Base-by-base conservation (phyloP, 108 stramenopile genomes). In the Pseudonitzschia delicatissima region DNA sequence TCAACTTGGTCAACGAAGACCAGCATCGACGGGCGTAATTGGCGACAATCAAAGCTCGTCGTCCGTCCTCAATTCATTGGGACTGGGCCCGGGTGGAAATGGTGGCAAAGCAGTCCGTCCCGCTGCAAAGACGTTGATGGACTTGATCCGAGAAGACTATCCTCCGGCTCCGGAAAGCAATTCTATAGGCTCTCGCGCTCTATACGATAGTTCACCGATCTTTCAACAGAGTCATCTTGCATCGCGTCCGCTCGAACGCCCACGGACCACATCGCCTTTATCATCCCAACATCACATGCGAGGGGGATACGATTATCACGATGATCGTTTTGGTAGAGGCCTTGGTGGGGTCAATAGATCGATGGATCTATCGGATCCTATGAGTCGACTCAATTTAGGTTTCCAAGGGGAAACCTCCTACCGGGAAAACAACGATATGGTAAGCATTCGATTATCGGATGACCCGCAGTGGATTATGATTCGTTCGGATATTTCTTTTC, bases 1-100 rank as follows among this genome's bases (percentile, higher is more conserved):
- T 36, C 69, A 69, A 11, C 45, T 63, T 13, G 75, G 64, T 12
- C 63, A 69, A 31, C 71, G 69, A 21, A 80, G 85, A 15, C 75
- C 85, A 31, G 82, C 85, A 15, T 87, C 85, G n/a, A 82, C 85
- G 8, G 85, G 85, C 40, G 82, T 81, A 9, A 81, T 86, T 37
- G 80, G 77, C 21, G 64, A 64, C 12, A 27, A 18, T 60, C 66
- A 52, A 33, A 42, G 27, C 9, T 26, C 57, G 3, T 73, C 72
- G 3, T 65, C 72, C 32, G 58, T 73, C 5, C 52, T 71, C 52
- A 52, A 44, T 25, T 65, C 64, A 13, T 45, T 67, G 17, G 73
- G 73, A 23, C 29, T 67, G 11, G 64, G 64, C 26, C 45, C 64
- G 5, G n/a, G n/a, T n/a, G 53, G 40, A 47, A 64, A 36, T 28